A percentile compares a stretch with the other conserved stretches of the same genome.
Conservation (phyloP, 768 basidiomycete species). For the Xerocomus brunneocitrinus region DNA sequence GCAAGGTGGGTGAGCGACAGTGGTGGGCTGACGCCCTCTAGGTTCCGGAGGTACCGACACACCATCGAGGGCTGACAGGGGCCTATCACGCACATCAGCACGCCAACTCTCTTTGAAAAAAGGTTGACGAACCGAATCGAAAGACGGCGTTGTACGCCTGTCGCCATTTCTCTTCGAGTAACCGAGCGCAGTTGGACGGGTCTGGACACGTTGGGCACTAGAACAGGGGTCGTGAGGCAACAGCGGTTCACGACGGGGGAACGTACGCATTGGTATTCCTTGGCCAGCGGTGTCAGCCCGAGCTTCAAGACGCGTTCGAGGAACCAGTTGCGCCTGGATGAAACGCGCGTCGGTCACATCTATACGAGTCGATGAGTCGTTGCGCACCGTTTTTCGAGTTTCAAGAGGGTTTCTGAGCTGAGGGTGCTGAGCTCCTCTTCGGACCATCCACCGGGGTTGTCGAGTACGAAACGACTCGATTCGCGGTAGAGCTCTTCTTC, state of each 20-base stretch:
- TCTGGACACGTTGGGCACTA: constrained; percentile 87
- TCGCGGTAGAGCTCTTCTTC: constrained; percentile 90
- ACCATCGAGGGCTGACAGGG: constrained; percentile 91
- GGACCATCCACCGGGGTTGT: constrained; percentile 84
- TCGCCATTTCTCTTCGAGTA: constrained; percentile 91
- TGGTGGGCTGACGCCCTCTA: constrained; percentile 89
- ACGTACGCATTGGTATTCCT: constrained; percentile 91
- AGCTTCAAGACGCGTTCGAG: constrained; percentile 91
- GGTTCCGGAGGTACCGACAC: constrained; percentile 82
- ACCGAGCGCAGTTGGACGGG: constrained; percentile 66
- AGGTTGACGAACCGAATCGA: constrained; percentile 58
- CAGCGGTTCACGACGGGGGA: not conserved
- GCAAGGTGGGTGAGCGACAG: constrained; percentile 79
- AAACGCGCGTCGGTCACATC: not conserved
- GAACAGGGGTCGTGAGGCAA: not conserved
- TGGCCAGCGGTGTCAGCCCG: constrained; percentile 79
- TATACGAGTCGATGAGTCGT: not conserved
- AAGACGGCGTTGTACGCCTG: constrained; percentile 85
- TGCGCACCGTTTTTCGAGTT: constrained; percentile 77
- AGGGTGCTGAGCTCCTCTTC: constrained; percentile 80
- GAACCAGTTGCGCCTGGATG: constrained; percentile 78
- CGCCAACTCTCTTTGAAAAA: not conserved
- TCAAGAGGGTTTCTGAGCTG: constrained; percentile 76
- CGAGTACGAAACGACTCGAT: constrained; percentile 85
- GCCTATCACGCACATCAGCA: constrained; percentile 35